Percentiles rank a stretch among this genome's conserved stretches.
Evolutionary conservation across 768 basidiomycete genomes (phyloP).

Genomic region (Suillus decipiens): DNA sequence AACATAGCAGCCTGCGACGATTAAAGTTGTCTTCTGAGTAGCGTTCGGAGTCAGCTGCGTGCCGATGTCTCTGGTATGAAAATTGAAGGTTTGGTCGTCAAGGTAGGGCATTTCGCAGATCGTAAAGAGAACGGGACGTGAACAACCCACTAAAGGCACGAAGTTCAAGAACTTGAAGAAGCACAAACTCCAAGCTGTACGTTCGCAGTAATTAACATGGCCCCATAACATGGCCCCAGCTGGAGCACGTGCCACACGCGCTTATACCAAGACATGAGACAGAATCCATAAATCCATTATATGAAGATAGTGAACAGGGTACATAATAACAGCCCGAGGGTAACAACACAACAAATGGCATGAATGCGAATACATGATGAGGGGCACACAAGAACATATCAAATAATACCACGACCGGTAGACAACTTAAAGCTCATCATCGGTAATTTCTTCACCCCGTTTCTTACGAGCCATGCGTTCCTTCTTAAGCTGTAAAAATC

Average conservation of each 20-base stretch:
- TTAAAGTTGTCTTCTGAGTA: constrained; percentile 76
- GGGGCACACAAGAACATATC: constrained; percentile 12
- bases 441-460: constrained; percentile 77
- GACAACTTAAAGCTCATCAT: constrained; percentile 49
- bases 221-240: not conserved
- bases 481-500: constrained; percentile 69
- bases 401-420: constrained; percentile 5
- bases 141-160: not conserved
- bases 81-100: constrained; percentile 17
- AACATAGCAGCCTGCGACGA: constrained; percentile 78
- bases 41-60: constrained; percentile 58
- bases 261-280: not conserved
- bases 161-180: too few relatives aligned
- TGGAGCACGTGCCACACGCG: constrained; percentile 2
- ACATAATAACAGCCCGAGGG: constrained; percentile 21
- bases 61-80: constrained; percentile 29
- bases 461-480: constrained; percentile 91
- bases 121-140: constrained; percentile 13
- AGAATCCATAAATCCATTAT: constrained; percentile 19
- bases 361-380: constrained; percentile 11
- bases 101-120: constrained; percentile 33
- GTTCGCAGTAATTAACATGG: constrained; percentile 2
- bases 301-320: constrained; percentile 22
- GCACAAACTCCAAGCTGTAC: not conserved
- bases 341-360: constrained; percentile 10